A percentile compares a stretch with the other conserved stretches of the same genome.
Conservation (phyloP, 75 land plant genomes). For the Pinus albicaulis region DNA sequence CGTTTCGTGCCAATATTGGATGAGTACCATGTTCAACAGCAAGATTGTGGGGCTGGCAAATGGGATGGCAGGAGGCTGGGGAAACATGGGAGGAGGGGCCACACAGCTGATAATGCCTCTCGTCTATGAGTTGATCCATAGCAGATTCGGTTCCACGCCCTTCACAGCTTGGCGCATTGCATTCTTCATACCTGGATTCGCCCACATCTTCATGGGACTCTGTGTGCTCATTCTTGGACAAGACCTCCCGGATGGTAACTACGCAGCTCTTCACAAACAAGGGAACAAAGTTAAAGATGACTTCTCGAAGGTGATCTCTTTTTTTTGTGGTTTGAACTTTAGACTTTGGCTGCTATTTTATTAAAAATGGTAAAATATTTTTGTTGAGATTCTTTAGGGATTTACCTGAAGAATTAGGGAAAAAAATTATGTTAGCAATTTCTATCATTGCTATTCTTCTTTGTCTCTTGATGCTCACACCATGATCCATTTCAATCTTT, state of each 20-base stretch:
- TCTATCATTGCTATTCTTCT: not conserved
- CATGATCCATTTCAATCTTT: not conserved
- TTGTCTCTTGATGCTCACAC: not conserved
- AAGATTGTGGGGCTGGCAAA: slow-evolving; percentile 80
- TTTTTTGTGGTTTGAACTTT: not conserved
- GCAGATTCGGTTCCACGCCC: slow-evolving; percentile 28
- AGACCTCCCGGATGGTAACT: slow-evolving; percentile 82
- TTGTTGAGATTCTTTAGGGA: too few species aligned
- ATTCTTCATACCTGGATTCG: slow-evolving; percentile 66
- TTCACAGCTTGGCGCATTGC: slow-evolving; percentile 76
- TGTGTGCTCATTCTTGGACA: slow-evolving; percentile 66
- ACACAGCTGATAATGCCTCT: slow-evolving; percentile 90
- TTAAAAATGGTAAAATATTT: too few species aligned
- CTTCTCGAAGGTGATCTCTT: slow-evolving; percentile 48
- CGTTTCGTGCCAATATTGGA: slow-evolving; percentile 94
- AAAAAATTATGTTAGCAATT: too few species aligned
- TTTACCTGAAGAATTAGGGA: too few species aligned
- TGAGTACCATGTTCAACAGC: slow-evolving; percentile 85
- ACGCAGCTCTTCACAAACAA: slow-evolving; percentile 45
- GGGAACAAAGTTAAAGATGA: slow-evolving; percentile 61
- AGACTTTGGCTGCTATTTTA: too few species aligned
- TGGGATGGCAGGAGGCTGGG: slow-evolving; percentile 86
- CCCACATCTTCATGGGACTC: slow-evolving; percentile 64
- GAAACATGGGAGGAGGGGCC: slow-evolving; percentile 89
- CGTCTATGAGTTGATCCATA: slow-evolving; percentile 47